Evolutionary conservation across 2,329 filamentous ascomycete species (phyloP).

Genomic region (Venturiaceae sp.): DNA sequence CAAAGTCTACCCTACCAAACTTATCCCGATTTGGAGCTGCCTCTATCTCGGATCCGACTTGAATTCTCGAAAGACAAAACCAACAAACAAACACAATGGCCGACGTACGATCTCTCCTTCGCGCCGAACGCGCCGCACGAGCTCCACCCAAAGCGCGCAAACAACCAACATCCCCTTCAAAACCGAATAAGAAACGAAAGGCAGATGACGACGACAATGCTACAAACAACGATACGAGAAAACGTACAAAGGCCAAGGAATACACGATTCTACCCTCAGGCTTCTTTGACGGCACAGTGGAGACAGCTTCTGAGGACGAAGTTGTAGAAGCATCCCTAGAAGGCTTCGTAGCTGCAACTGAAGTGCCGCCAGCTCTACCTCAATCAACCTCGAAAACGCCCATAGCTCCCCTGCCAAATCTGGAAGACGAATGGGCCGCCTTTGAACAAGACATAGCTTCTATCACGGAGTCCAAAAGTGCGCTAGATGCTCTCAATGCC

Average conservation of each 20-base stretch:
- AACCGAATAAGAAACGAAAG: constrained; percentile 10
- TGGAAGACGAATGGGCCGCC: constrained; percentile 78
- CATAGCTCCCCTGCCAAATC: constrained; percentile 25
- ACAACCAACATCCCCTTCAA: background rate
- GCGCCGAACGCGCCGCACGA: constrained; percentile 10
- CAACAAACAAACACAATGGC: constrained; percentile 7
- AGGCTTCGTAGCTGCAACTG: constrained; percentile 1
- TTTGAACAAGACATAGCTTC: constrained; percentile 73
- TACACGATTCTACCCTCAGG: background rate
- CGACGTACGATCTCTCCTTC: constrained; percentile 10
- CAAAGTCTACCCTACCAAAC: too few species aligned
- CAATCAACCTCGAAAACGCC: background rate
- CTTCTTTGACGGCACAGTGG: constrained; percentile 2
- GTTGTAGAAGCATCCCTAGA: background rate
- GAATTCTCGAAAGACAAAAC: too few species aligned
- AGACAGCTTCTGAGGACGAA: background rate
- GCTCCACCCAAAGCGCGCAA: constrained; percentile 5
- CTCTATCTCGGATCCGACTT: too few species aligned
- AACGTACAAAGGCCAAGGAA: background rate
- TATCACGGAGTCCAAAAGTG: constrained; percentile 15
- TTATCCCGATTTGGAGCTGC: too few species aligned
- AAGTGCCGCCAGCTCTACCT: background rate
- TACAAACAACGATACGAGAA: background rate
- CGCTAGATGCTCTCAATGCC: constrained; percentile 16
- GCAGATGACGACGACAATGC: background rate